Conservation (phyloP, 2,329 filamentous ascomycete genomes). For the Diaporthe nobilis region DNA sequence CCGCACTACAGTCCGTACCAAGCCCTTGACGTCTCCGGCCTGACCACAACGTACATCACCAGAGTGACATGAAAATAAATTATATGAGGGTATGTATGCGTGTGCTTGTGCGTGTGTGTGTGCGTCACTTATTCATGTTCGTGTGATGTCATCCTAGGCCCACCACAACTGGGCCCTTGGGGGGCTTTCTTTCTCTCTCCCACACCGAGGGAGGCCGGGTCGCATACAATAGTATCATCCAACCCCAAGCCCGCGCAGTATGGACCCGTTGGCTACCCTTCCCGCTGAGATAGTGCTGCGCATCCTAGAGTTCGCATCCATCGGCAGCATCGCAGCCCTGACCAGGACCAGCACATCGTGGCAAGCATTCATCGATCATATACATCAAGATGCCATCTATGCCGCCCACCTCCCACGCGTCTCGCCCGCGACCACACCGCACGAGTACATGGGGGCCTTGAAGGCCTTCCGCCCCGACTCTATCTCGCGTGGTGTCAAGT, state of each 20-base stretch:
- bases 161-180: neutral
- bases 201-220: neutral
- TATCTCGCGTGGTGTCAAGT: slow-evolving; percentile 49
- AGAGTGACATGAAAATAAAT: neutral
- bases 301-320: slow-evolving; percentile 43
- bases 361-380: slow-evolving; percentile 44
- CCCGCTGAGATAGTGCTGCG: slow-evolving; percentile 46
- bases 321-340: slow-evolving; percentile 40
- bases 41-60: neutral
- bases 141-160: slow-evolving; percentile 8
- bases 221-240: neutral
- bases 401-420: slow-evolving; percentile 24
- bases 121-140: slow-evolving; percentile 1
- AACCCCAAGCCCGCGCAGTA: slow-evolving; percentile 1
- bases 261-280: slow-evolving; percentile 43
- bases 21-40: neutral
- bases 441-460: slow-evolving; percentile 23
- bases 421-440: slow-evolving; percentile 21
- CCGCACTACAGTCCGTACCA: neutral
- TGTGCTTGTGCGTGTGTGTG: neutral
- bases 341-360: slow-evolving; percentile 42
- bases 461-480: slow-evolving; percentile 50
- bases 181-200: neutral
- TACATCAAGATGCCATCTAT: slow-evolving; percentile 45
- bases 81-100: neutral